These are phyloP conservation scores for Glomus cerebriforme DNA, from an alignment of 192 early-diverging fungal species.

Conservation along the genomic window DNA sequence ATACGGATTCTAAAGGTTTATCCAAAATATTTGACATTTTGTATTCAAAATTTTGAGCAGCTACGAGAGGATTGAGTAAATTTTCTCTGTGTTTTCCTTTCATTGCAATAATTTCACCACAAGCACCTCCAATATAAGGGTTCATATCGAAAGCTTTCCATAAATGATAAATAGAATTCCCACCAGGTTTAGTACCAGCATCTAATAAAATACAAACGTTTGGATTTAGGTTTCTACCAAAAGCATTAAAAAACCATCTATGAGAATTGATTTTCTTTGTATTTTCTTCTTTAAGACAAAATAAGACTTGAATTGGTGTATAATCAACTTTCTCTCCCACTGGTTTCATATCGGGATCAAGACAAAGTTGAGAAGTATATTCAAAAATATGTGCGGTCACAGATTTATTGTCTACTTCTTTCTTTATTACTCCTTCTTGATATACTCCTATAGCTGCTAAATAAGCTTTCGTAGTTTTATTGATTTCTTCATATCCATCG, in stretches of 20 bases:
- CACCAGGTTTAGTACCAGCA: conserved; percentile 64
- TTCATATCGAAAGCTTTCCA: conserved; percentile 67
- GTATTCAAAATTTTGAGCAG: conserved; percentile 72
- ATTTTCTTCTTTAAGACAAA: conserved; percentile 92
- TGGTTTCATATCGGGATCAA: conserved; percentile 74
- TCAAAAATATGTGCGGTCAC: conserved; percentile 73
- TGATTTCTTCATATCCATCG: conserved; percentile 80
- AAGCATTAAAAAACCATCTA: conserved; percentile 74
- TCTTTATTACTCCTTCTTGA: conserved; percentile 77
- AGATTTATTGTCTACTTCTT: conserved; percentile 58
- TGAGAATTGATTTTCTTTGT: conserved; percentile 88
- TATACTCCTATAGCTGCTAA: conserved; percentile 80
- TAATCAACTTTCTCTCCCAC: conserved; percentile 62
- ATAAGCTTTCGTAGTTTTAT: conserved; percentile 66
- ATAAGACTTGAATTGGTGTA: conserved; percentile 78
- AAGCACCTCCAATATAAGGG: conserved; percentile 62
- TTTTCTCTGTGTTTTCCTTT: conserved; percentile 64
- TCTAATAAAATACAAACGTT: conserved; percentile 66
- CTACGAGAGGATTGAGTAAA: conserved; percentile 59
- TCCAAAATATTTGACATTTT: conserved; percentile 72
- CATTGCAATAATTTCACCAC: conserved; percentile 68
- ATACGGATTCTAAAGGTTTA: conserved; percentile 77
- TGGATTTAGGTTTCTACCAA: conserved; percentile 60
- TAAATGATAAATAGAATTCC: conserved; percentile 64
- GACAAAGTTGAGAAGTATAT: conserved; percentile 76